Evolutionary conservation across 2,329 filamentous ascomycete species (phyloP), one percentile per base, ranked within the genome.

Genomic region (Alternaria postmessia): DNA sequence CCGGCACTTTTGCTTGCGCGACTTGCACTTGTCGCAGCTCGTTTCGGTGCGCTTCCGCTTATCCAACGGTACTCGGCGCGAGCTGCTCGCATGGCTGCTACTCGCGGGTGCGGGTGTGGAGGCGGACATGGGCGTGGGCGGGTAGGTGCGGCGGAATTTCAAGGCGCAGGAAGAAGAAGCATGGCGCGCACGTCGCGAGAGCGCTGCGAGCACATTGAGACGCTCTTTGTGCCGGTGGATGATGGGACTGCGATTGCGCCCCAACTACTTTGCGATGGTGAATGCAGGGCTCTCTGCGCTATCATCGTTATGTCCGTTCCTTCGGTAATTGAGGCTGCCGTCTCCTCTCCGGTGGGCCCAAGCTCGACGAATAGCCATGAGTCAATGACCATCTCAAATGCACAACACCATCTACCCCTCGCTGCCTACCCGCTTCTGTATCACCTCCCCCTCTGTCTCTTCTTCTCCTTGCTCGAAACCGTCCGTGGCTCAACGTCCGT

Each of bases 11-110:
- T 82, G 81, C 67, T 82, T 82, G 46, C 81, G 73, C 58, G 76
- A 78, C 72, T 82, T 82, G 76, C 81, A 82, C 59, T 81, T 80
- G 70, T 83, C 81, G 70, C 81, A 83, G 54, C 75, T 79, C 16
- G 78, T 79, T 63, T 82, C 81, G 51, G 81, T 81, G 24, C 81
- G 74, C 63, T 82, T 81, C 43, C 81, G 75, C 66, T 81, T 80
- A 57, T 81, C 79, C 46, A 78, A 73, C 6, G 81, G 81, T 12
- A 82, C 80, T 57, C 75, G 68, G 60, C 75, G 75, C 51, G 74
- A 75, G 59, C 57, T 76, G 70, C 34, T 44, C 11, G 59, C 49
- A 26, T 34, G 46, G 30, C 46, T 51, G 62, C 51, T 48, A 39
- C 59, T 41, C 42, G 61, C 51, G 34, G 66, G 54, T 47, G 59